phyloP scores from a whole-genome alignment of 495 filamentous ascomycete species.

The Aspergillus funiculosus region DNA sequence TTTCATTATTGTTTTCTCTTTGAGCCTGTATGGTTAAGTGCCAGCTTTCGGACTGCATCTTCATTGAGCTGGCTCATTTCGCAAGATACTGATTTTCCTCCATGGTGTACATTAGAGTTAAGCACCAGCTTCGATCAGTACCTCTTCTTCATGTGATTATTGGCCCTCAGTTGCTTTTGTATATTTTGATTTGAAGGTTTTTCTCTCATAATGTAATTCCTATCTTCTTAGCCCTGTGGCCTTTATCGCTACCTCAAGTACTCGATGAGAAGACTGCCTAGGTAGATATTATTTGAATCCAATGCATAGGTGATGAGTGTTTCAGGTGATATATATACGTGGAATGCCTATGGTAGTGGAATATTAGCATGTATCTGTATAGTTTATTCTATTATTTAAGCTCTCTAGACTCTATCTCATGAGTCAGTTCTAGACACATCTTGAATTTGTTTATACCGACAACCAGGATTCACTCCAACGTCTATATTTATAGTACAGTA shows the following conservation, averaged over 20 bases:
- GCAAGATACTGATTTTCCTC: conserved; percentile 17
- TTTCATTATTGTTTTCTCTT: conserved; percentile 17
- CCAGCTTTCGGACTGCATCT: conserved; percentile 21
- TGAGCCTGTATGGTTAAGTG: conserved; percentile 9
- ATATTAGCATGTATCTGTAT: too few relatives aligned
- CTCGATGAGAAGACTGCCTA: too few relatives aligned
- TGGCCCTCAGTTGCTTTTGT: conserved; percentile 2
- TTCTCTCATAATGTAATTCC: conserved; percentile 2
- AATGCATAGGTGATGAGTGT: too few relatives aligned
- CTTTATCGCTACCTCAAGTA: not conserved
- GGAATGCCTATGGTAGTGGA: too few relatives aligned
- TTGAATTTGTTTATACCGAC: too few relatives aligned
- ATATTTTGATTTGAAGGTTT: conserved; percentile 1
- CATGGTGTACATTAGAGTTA: conserved; percentile 30
- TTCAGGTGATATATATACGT: too few relatives aligned
- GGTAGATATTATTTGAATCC: too few relatives aligned
- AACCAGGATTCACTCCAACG: too few relatives aligned
- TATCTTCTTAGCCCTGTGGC: not conserved
- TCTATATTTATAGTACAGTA: too few relatives aligned
- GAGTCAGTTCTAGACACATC: too few relatives aligned
- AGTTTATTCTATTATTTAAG: too few relatives aligned
- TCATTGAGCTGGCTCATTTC: conserved; percentile 24
- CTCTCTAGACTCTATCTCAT: too few relatives aligned
- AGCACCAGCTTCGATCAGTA: conserved; percentile 17
- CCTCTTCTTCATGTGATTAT: conserved; percentile 12